Conservation (phyloP, 2,329 filamentous ascomycete species). For the Sclerotinia subarctica region DNA sequence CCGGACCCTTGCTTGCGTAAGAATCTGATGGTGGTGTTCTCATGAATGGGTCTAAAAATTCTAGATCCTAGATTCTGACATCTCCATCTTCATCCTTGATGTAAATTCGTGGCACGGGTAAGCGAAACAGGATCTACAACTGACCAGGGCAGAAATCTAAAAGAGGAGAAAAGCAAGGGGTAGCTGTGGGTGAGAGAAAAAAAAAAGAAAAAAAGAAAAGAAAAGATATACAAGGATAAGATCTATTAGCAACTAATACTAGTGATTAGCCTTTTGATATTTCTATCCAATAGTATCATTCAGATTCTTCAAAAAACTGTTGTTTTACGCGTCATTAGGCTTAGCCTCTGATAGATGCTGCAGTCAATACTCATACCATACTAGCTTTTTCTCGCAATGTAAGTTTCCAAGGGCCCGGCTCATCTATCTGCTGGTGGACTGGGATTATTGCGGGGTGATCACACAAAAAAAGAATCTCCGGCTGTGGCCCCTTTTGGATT, state of each 20-base stretch:
- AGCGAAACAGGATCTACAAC: slow-evolving; percentile 19
- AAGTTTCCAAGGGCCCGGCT: slow-evolving; percentile 21
- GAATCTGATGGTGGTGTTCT: background rate
- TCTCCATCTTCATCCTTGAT: slow-evolving; percentile 13
- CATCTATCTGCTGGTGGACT: slow-evolving; percentile 7
- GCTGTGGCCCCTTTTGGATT: background rate
- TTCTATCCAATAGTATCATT: slow-evolving; percentile 4
- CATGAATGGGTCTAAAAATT: background rate
- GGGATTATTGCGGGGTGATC: slow-evolving; percentile 24
- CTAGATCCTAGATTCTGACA: slow-evolving; percentile 16
- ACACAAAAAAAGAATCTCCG: slow-evolving; percentile 2
- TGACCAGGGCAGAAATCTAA: slow-evolving; percentile 12
- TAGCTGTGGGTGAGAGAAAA: background rate
- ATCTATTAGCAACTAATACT: slow-evolving; percentile 3
- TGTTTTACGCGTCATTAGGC: slow-evolving; percentile 20
- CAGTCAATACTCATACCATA: background rate
- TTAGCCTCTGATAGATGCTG: slow-evolving; percentile 7
- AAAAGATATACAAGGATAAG: slow-evolving; percentile 9
- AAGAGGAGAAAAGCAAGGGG: slow-evolving; percentile 14
- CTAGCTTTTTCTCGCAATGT: slow-evolving; percentile 4
- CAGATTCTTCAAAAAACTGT: background rate
- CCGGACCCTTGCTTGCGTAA: slow-evolving; percentile 11
- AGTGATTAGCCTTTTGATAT: background rate
- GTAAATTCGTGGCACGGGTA: slow-evolving; percentile 16
- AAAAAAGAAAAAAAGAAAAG: background rate